Evolutionary conservation across 2,329 filamentous ascomycete species (phyloP), one percentile per base, ranked within the genome.

Genomic region (Aspergillus unguis): DNA sequence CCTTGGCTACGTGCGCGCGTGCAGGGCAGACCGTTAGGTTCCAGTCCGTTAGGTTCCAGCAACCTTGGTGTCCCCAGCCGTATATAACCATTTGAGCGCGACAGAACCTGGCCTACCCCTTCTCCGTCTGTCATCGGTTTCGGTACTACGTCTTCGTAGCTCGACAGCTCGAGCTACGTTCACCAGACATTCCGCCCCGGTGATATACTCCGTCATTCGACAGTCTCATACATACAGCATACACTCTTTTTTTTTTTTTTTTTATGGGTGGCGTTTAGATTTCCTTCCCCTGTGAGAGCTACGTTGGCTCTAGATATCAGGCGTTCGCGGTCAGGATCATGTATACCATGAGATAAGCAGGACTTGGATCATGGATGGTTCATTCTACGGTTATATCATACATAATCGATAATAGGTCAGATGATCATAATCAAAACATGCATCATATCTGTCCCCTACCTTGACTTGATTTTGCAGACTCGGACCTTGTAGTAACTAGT

Each of bases 351-450:
- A 52, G 33, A 56, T 54, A 46, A 58, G 55, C 57, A 28, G 55
- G 58, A 57, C 58, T 59, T 59, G 41, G 32, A 58, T 54, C 55
- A 59, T 53, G 48, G 54, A 44, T 48, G 38, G 36, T 57, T 57
- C 46, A 55, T 51, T 49, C 45, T 55, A 47, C 53, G 46, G 56
- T 57, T 52, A 48, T 56, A 52, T 43, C 36, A 55, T 32, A 59
- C 53, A 60, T 60, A 56, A 57, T 61, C 36, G 49, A 61, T 57
- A 51, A 48, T 57, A 56, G 42, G 42, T 54, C 50, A 9, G 36
- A 40, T 32, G 33, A 50, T 52, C 28, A 54, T 52, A 54, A 37
- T 59, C 54, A 54, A 56, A 54, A 50, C 50, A 48, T 48, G 44
- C 44, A 42, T 52, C 47, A 44, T 44, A 44, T 51, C 44, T 52